These are phyloP conservation scores for Colletotrichum gloeosporioides DNA, from an alignment of 2,329 filamentous ascomycete genomes.

Conservation along the genomic window DNA sequence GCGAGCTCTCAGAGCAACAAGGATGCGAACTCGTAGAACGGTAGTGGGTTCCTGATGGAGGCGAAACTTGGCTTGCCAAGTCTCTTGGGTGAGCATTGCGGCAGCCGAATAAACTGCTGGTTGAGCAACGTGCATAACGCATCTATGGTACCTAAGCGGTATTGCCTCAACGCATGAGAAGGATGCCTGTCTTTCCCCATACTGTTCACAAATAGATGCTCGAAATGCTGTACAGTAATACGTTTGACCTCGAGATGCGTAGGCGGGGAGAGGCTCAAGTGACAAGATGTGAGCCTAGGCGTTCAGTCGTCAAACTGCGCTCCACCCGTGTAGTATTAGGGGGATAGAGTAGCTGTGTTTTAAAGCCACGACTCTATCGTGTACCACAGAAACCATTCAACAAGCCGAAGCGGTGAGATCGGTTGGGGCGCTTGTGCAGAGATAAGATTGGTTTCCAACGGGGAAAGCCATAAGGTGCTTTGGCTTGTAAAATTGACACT, in stretches of 20 bases:
- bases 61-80: background rate
- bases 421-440: background rate
- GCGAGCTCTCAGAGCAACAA: conserved; percentile 91
- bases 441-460: background rate
- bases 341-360: background rate
- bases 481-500: background rate
- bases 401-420: background rate
- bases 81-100: background rate
- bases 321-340: background rate
- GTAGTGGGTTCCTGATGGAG: background rate
- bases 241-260: background rate
- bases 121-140: background rate
- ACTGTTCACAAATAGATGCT: background rate
- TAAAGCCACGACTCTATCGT: background rate
- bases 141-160: background rate
- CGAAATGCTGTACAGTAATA: background rate
- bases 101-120: background rate
- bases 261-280: background rate
- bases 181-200: background rate
- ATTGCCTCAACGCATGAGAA: background rate
- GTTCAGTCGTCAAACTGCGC: background rate
- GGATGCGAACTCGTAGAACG: conserved; percentile 69
- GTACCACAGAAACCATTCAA: background rate
- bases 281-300: background rate
- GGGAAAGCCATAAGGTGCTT: background rate